Conservation (phyloP, 2,329 filamentous ascomycete genomes). For the Colletotrichum sp. region DNA sequence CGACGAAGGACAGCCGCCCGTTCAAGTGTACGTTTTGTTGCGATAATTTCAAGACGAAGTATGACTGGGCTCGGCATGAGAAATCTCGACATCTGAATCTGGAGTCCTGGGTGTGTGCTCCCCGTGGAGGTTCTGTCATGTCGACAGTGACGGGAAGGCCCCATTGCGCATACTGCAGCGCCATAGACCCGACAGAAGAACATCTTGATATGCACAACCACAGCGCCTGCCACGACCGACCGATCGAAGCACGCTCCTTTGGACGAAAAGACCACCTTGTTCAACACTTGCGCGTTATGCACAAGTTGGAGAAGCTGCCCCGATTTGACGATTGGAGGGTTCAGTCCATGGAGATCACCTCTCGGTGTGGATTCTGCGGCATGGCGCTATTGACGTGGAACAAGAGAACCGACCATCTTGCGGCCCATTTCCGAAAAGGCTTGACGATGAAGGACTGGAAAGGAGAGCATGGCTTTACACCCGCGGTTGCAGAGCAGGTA, state of each 20-base stretch:
- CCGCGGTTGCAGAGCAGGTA: conserved; percentile 25
- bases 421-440: conserved; percentile 31
- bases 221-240: conserved; percentile 16
- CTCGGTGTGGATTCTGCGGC: conserved; percentile 35
- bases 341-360: conserved; percentile 24
- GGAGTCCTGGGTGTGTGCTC: conserved; percentile 49
- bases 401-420: conserved; percentile 31
- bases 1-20: background rate
- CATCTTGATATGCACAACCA: conserved; percentile 31
- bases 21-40: conserved; percentile 53
- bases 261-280: conserved; percentile 35
- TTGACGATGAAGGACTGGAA: conserved; percentile 33
- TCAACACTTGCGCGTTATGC: conserved; percentile 33
- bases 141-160: conserved; percentile 25
- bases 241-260: conserved; percentile 25
- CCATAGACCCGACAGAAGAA: conserved; percentile 21
- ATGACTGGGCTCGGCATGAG: conserved; percentile 56
- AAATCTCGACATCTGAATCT: conserved; percentile 50
- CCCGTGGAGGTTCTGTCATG: conserved; percentile 21
- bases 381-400: conserved; percentile 28
- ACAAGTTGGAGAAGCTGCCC: conserved; percentile 39
- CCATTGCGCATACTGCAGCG: conserved; percentile 30
- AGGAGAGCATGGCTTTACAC: conserved; percentile 30
- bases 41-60: conserved; percentile 48
- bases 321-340: conserved; percentile 42